phyloP scores from a whole-genome alignment of 306 rosid genomes.

The Trifolium fragiferum region DNA sequence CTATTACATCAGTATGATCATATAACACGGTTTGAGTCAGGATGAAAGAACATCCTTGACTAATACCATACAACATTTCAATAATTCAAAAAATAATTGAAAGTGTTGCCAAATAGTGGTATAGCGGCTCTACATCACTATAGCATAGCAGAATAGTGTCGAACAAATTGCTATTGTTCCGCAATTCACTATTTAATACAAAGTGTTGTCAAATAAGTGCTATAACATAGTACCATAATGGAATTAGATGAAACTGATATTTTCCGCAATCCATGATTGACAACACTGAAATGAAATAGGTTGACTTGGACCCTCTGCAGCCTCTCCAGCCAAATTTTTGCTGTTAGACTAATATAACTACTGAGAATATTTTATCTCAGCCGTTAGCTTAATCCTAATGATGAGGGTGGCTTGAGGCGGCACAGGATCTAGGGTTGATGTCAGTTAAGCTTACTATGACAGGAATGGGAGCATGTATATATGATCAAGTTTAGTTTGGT shows the following conservation, averaged over 20 bases:
- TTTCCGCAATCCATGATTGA: too few species aligned
- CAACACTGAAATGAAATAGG: not conserved
- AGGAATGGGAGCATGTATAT: not conserved
- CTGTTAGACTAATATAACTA: not conserved
- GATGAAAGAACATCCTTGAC: not conserved
- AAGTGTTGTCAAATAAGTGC: too few species aligned
- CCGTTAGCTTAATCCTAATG: not conserved
- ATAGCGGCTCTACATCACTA: too few species aligned
- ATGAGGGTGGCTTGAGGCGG: not conserved
- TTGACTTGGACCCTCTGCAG: not conserved
- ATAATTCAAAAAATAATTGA: not conserved
- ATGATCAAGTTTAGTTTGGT: slow-evolving; percentile 6
- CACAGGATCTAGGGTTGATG: not conserved
- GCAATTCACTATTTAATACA: too few species aligned
- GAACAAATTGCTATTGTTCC: too few species aligned
- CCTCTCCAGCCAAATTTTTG: not conserved
- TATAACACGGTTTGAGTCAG: not conserved
- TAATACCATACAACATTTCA: not conserved
- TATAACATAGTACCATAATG: too few species aligned
- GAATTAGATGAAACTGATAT: too few species aligned
- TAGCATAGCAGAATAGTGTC: too few species aligned
- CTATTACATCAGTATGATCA: not conserved
- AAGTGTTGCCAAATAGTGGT: not conserved
- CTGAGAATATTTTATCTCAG: not conserved
- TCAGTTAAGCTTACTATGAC: not conserved